Percentiles rank a stretch among this genome's conserved stretches.
These are phyloP conservation scores for Leishmania lainsoni DNA, from an alignment of 208 protist species.

Conservation along the genomic window DNA sequence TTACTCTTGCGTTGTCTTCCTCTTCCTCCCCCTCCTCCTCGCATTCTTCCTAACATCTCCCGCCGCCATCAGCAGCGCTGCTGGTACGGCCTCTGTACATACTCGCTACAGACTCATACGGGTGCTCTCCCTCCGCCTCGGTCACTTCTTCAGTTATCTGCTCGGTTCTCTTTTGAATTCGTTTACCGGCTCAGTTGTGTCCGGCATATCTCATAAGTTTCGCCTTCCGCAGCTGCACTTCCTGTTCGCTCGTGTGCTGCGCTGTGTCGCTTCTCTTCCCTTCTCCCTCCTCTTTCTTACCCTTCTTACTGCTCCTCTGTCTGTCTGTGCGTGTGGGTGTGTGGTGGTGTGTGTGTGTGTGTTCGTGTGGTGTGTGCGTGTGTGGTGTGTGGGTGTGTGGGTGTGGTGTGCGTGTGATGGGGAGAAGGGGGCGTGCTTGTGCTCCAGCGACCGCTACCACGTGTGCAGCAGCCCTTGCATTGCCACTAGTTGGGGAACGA, in stretches of 20 bases:
- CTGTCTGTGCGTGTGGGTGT: conserved; percentile 12
- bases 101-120: background rate
- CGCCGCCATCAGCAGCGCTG: background rate
- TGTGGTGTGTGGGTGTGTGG: conserved; percentile 1
- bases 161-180: background rate
- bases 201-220: too few species aligned
- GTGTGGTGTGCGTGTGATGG: background rate
- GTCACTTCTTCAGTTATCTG: background rate
- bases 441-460: too few species aligned
- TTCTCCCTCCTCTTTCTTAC: background rate
- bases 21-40: background rate
- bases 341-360: too few species aligned
- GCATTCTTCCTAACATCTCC: background rate
- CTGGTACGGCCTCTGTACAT: conserved; percentile 5
- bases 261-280: background rate
- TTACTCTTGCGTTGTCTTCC: background rate
- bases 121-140: background rate
- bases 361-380: too few species aligned
- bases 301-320: background rate
- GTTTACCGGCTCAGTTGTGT: too few species aligned
- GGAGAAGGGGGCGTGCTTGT: background rate
- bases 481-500: too few species aligned
- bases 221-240: too few species aligned
- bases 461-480: too few species aligned
- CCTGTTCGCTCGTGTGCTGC: background rate